A percentile compares a stretch with the other conserved stretches of the same genome.
phyloP scores from a whole-genome alignment of 202 grass and related monocot genomes.

The Elaeis oleifera region DNA sequence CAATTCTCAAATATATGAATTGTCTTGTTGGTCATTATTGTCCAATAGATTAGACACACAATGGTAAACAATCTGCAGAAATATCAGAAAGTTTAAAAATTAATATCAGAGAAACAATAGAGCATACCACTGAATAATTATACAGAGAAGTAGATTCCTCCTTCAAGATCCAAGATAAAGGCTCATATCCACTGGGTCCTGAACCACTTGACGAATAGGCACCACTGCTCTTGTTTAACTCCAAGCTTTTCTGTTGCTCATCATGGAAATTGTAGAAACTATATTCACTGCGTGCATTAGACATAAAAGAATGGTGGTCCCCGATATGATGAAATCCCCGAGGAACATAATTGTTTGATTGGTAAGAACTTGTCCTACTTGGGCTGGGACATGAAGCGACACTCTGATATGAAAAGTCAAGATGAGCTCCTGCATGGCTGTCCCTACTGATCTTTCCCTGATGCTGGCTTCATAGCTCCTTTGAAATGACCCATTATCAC shows the following conservation, averaged over 20 bases:
- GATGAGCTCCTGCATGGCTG: constrained; percentile 5
- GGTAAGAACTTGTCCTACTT: constrained; percentile 20
- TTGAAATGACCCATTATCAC: constrained; percentile 24
- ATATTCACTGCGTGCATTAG: constrained; percentile 19
- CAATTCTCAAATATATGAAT: too few relatives aligned
- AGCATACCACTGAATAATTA: constrained; percentile 30
- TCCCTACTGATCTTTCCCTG: constrained; percentile 7
- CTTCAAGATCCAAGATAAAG: constrained; percentile 13
- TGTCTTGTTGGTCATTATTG: too few relatives aligned
- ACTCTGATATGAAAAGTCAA: constrained; percentile 26
- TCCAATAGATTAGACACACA: too few relatives aligned
- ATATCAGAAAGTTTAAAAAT: too few relatives aligned
- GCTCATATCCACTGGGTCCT: constrained; percentile 17
- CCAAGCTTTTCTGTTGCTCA: constrained; percentile 18
- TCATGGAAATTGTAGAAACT: constrained; percentile 6
- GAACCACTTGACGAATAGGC: constrained; percentile 20
- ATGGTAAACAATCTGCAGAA: too few relatives aligned
- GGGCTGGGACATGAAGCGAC: constrained; percentile 40
- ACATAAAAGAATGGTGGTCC: constrained; percentile 21
- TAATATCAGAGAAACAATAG: constrained; percentile 1
- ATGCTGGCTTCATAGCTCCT: not conserved
- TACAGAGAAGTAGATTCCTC: constrained; percentile 24
- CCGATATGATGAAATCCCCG: constrained; percentile 15
- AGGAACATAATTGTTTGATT: constrained; percentile 23
- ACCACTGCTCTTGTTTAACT: constrained; percentile 26